Evolutionary conservation across 805 yeast genomes (phyloP).

Genomic region (Metschnikowia matae): DNA sequence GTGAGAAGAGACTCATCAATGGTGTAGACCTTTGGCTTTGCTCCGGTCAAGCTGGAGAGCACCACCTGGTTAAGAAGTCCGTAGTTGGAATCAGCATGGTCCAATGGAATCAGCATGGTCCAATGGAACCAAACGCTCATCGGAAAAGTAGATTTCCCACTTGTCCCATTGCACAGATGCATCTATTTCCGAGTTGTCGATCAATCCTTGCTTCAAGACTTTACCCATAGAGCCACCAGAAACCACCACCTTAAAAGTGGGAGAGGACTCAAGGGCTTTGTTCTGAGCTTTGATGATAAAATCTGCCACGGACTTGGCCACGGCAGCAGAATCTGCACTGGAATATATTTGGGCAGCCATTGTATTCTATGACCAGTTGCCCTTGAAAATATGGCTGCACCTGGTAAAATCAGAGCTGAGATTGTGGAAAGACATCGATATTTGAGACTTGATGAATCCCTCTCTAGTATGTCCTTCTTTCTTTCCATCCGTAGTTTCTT

Average conservation of each 20-base stretch:
- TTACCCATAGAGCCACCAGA: constrained; percentile 90
- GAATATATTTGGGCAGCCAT: constrained; percentile 34
- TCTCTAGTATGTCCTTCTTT: too few relatives aligned
- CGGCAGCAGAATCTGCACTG: constrained; percentile 51
- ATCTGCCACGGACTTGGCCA: constrained; percentile 64
- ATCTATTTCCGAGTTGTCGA: constrained; percentile 48
- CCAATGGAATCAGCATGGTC: too few relatives aligned
- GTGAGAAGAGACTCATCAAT: constrained; percentile 61
- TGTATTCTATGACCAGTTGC: background rate
- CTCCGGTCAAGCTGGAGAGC: constrained; percentile 42
- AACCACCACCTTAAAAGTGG: constrained; percentile 67
- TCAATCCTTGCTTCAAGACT: constrained; percentile 62
- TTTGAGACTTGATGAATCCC: too few relatives aligned
- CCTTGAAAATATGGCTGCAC: too few relatives aligned
- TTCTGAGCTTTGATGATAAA: constrained; percentile 61
- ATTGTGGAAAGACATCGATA: too few relatives aligned
- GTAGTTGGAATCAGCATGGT: constrained; percentile 80
- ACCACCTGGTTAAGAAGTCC: constrained; percentile 70
- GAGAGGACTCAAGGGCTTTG: constrained; percentile 44
- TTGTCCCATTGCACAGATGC: constrained; percentile 56
- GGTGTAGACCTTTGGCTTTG: constrained; percentile 59
- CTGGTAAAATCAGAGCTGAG: too few relatives aligned
- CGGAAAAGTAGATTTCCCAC: constrained; percentile 84
- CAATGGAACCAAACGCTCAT: constrained; percentile 91
- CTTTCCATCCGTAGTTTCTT: too few relatives aligned